Evolutionary conservation across 2,329 filamentous ascomycete genomes (phyloP).

Genomic region (Pseudogymnoascus sp.): DNA sequence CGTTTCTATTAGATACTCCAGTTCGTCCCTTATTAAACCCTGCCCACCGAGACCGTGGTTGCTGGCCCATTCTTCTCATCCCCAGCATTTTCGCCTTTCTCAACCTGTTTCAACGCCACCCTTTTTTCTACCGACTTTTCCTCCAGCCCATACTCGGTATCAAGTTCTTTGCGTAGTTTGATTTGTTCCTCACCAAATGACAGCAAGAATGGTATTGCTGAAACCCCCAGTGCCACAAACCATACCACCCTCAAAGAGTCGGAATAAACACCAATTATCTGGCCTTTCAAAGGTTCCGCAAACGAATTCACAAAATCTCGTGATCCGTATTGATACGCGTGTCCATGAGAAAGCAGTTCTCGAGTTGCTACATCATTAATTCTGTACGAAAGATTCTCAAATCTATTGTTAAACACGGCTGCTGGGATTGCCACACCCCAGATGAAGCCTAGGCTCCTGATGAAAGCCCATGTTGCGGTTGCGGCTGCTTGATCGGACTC

Average conservation of each 20-base stretch:
- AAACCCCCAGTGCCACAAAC: slow-evolving; percentile 29
- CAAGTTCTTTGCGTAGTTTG: slow-evolving; percentile 31
- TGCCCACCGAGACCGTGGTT: neutral
- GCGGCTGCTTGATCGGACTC: slow-evolving; percentile 28
- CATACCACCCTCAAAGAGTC: slow-evolving; percentile 32
- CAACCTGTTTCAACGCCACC: neutral
- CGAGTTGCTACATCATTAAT: neutral
- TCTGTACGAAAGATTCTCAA: neutral
- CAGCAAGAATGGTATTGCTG: slow-evolving; percentile 28
- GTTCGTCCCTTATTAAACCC: no score
- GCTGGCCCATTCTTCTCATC: neutral
- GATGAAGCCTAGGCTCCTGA: slow-evolving; percentile 37
- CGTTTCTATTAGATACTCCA: neutral
- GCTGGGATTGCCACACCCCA: slow-evolving; percentile 28
- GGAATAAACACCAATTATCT: slow-evolving; percentile 30
- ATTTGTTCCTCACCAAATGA: slow-evolving; percentile 31
- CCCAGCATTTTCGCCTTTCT: neutral
- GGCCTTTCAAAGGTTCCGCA: slow-evolving; percentile 3
- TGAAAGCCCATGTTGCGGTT: slow-evolving; percentile 9
- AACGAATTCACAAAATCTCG: slow-evolving; percentile 5
- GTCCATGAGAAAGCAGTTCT: neutral
- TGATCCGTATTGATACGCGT: neutral
- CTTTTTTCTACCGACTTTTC: slow-evolving; percentile 15
- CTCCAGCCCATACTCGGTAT: slow-evolving; percentile 34
- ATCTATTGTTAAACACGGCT: slow-evolving; percentile 4